Evolutionary conservation across 768 basidiomycete species (phyloP).

Genomic region (Panaeolus papilionaceus): DNA sequence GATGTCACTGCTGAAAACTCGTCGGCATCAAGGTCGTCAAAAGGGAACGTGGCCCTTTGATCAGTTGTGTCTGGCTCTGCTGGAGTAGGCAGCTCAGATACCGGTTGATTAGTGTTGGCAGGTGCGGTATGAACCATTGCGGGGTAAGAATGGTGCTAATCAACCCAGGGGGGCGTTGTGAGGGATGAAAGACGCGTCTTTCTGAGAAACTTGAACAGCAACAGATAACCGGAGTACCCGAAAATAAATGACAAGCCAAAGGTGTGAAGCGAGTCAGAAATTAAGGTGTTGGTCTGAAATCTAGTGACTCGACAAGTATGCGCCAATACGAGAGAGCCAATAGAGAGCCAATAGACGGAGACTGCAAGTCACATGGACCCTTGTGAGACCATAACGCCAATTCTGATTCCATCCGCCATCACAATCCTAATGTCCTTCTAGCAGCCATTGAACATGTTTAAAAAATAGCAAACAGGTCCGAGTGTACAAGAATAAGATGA

Average conservation of each 20-base stretch:
- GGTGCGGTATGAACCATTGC: not conserved
- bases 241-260: not conserved
- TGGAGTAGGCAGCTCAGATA: slow-evolving; percentile 7
- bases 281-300: not conserved
- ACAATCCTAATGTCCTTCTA: not conserved
- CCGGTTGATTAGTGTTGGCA: not conserved
- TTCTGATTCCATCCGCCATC: not conserved
- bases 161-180: not conserved
- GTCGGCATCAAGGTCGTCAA: slow-evolving; percentile 14
- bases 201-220: not conserved
- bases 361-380: slow-evolving; percentile 4
- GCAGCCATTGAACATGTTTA: not conserved
- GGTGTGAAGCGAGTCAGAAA: not conserved
- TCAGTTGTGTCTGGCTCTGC: not conserved
- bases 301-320: slow-evolving; percentile 2
- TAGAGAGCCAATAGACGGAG: not conserved
- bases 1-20: slow-evolving; percentile 21
- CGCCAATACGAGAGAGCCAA: not conserved
- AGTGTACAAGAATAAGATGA: not conserved
- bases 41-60: slow-evolving; percentile 16
- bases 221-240: not conserved
- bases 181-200: not conserved
- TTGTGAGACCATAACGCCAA: slow-evolving; percentile 6
- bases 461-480: not conserved
- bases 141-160: not conserved